Percentiles rank a stretch among this genome's conserved stretches.
phyloP scores from a whole-genome alignment of 176 grass and related monocot species.

The Musa troglodytarum region DNA sequence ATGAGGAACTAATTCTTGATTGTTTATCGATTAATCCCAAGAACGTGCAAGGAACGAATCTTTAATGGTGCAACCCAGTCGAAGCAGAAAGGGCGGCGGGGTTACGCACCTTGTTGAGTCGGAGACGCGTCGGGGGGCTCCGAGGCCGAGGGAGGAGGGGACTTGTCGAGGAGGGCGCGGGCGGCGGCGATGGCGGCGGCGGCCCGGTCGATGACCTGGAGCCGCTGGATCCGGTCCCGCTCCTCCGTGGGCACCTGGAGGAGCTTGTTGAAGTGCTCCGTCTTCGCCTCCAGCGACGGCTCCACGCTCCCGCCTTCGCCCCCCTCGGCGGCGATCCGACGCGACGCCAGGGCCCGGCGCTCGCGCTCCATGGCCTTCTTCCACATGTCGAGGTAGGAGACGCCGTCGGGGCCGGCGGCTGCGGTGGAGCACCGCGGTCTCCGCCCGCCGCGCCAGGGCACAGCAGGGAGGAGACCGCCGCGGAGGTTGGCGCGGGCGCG shows the following conservation, averaged over 20 bases:
- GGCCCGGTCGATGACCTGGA: slow-evolving; percentile 83
- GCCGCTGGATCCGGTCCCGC: slow-evolving; percentile 71
- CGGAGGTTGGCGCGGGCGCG: slow-evolving; percentile 11
- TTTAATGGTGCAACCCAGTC: not conserved
- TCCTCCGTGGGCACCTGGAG: slow-evolving; percentile 67
- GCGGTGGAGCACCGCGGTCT: not conserved
- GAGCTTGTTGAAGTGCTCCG: slow-evolving; percentile 69
- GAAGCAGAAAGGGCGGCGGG: not conserved
- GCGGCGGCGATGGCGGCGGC: slow-evolving; percentile 72
- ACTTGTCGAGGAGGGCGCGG: slow-evolving; percentile 56
- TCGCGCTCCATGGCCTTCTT: slow-evolving; percentile 57
- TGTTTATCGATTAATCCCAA: no score
- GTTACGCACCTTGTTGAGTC: not conserved
- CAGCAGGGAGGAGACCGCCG: not conserved
- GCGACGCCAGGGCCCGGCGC: slow-evolving; percentile 36
- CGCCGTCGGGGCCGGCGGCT: not conserved
- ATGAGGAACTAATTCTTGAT: no score
- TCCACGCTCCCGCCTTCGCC: slow-evolving; percentile 2
- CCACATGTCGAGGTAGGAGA: slow-evolving; percentile 61
- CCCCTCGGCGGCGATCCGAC: not conserved
- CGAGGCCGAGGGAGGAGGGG: not conserved
- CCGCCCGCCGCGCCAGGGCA: not conserved
- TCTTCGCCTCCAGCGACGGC: slow-evolving; percentile 27
- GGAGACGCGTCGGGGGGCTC: not conserved
- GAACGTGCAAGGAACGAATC: not conserved